Evolutionary conservation across 306 rosid genomes (phyloP), one percentile per base, ranked within the genome.

Genomic region (Malus fusca): DNA sequence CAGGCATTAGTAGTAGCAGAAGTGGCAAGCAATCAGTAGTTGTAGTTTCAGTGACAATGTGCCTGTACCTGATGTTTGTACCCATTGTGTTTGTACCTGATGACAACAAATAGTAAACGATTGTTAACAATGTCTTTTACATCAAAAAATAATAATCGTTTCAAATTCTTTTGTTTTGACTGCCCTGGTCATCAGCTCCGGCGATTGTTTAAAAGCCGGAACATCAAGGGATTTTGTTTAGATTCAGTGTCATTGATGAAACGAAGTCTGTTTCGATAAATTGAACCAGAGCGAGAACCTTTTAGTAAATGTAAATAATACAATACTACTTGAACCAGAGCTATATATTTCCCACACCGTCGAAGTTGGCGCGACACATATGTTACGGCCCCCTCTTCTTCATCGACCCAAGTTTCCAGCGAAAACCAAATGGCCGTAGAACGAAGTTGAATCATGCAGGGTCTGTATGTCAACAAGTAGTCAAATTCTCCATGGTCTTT

Each of bases 1-100:
- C 84, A 84, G 77, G 84, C 85, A 52, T 18, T 68, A 56, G 78
- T 80, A 71, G 82, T 81, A 73, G 86, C 71, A 68, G 58, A 77
- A 77, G 83, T 73, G 44, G 82, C 75, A 53, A 76, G 75, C 68
- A 83, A 77, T 68, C 48, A 78, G 17, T 68, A 66, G n/a, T 65
- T 64, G 66, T 9, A 74, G 51, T 28, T 66, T 53, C 22, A 14
- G 6, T 35, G 23, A 35, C 51, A 13, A 23, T n/a, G n/a, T n/a
- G n/a, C n/a, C n/a, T n/a, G n/a, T n/a, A n/a, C n/a, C n/a, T n/a
- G n/a, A n/a, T n/a, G n/a, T n/a, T n/a, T n/a, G n/a, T n/a, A n/a
- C n/a, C n/a, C n/a, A n/a, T n/a, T 1, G 0, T 33, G 37, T 33
- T 0, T 33, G 37, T 56, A 42, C 25, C 35, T 56, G 55, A 35